phyloP scores from a whole-genome alignment of 2,329 filamentous ascomycete species.

The Westerdykella ornata region DNA sequence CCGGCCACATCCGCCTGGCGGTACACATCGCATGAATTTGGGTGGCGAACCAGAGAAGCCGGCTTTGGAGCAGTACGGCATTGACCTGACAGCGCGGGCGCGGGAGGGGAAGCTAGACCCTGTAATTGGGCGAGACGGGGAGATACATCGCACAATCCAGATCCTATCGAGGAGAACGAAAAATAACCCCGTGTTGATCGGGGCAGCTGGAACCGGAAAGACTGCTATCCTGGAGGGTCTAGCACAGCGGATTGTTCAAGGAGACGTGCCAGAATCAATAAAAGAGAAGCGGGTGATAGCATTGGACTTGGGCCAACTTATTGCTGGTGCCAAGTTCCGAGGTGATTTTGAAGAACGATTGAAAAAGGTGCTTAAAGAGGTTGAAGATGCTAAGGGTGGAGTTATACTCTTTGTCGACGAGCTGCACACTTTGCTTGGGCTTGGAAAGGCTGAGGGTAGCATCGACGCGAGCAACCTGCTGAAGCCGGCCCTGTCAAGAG shows the following conservation, averaged over 20 bases:
- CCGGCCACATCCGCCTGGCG: slow-evolving; percentile 75
- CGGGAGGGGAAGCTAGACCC: slow-evolving; percentile 88
- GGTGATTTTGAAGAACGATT: slow-evolving; percentile 94
- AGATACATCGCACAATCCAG: slow-evolving; percentile 92
- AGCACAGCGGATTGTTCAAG: slow-evolving; percentile 80
- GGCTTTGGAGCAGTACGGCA: slow-evolving; percentile 81
- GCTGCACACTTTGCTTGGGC: slow-evolving; percentile 79
- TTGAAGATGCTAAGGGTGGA: slow-evolving; percentile 78
- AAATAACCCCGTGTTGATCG: slow-evolving; percentile 93
- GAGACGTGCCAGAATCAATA: slow-evolving; percentile 91
- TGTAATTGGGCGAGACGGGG: slow-evolving; percentile 84
- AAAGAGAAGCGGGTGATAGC: slow-evolving; percentile 88
- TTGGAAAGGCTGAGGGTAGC: slow-evolving; percentile 92
- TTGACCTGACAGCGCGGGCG: slow-evolving; percentile 81
- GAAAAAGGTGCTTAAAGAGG: slow-evolving; percentile 85
- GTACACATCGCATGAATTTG: slow-evolving; percentile 90
- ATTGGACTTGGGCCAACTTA: slow-evolving; percentile 82
- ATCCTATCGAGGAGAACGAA: slow-evolving; percentile 88
- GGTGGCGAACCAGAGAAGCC: slow-evolving; percentile 70
- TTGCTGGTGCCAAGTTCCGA: slow-evolving; percentile 90
- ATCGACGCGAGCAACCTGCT: slow-evolving; percentile 94
- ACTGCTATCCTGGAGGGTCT: slow-evolving; percentile 89
- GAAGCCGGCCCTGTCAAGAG: slow-evolving; percentile 87
- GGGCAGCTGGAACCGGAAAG: slow-evolving; percentile 84
- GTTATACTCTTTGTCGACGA: slow-evolving; percentile 96